phyloP scores from a whole-genome alignment of 2,329 filamentous ascomycete genomes.

The Alternaria angustiovoidea region DNA sequence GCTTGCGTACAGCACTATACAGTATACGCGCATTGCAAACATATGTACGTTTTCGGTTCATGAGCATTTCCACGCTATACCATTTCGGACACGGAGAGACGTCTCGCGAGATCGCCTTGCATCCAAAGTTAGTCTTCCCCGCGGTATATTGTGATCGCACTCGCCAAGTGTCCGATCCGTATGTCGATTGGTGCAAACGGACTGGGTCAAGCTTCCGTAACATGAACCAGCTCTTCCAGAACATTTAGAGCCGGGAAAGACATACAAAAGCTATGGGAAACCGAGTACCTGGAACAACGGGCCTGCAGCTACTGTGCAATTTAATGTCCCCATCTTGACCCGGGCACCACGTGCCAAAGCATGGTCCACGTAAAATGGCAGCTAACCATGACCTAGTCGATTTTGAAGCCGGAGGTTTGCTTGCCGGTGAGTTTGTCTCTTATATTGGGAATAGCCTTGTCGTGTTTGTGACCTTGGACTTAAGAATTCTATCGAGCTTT shows the following conservation, averaged over 20 bases:
- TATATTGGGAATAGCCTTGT: neutral
- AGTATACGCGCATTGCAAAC: neutral
- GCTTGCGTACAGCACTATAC: neutral
- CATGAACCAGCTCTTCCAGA: conserved; percentile 16
- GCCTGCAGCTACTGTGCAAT: conserved; percentile 8
- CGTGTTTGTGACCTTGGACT: neutral
- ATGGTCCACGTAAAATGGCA: neutral
- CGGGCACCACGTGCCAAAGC: neutral
- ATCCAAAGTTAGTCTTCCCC: neutral
- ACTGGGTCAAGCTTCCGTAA: conserved; percentile 5
- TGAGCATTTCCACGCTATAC: conserved; percentile 11
- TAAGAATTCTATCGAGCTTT: neutral
- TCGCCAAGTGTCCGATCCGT: neutral
- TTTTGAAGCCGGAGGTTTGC: neutral
- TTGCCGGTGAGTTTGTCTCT: neutral
- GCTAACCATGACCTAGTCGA: neutral
- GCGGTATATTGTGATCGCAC: conserved; percentile 18
- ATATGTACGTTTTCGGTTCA: conserved; percentile 1
- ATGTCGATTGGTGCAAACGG: conserved; percentile 19
- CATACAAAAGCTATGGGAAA: conserved; percentile 1
- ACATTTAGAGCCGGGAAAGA: neutral
- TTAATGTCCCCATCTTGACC: neutral
- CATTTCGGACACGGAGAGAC: conserved; percentile 14
- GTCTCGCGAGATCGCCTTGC: neutral
- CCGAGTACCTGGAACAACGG: conserved; percentile 11